These are phyloP conservation scores for Flaveria floridana DNA, from an alignment of 140 eudicot species.

Conservation along the genomic window DNA sequence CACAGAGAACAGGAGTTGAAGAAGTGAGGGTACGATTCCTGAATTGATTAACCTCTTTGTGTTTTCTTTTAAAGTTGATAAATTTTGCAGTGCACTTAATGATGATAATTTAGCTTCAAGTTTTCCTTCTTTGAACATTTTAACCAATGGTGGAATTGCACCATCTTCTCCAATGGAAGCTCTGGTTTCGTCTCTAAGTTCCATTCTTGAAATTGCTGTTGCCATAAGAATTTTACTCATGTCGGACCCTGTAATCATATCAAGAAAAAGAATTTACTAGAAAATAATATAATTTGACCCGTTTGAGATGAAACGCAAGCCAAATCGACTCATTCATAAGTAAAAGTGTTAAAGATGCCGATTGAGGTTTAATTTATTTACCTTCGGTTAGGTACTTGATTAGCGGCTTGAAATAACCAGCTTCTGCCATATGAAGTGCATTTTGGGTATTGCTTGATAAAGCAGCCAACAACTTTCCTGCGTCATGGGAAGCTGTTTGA, in stretches of 20 bases:
- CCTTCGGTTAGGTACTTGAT: constrained; percentile 75
- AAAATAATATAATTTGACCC: background rate
- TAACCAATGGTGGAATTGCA: constrained; percentile 74
- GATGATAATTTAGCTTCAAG: constrained; percentile 82
- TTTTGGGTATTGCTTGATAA: constrained; percentile 74
- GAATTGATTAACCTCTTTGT: constrained; percentile 47
- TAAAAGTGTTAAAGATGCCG: background rate
- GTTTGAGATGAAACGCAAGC: background rate
- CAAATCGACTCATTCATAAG: background rate
- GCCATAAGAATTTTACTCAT: constrained; percentile 95
- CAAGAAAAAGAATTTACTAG: background rate
- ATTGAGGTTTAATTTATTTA: constrained; percentile 24
- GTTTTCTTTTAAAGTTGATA: constrained; percentile 57
- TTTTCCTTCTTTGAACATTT: constrained; percentile 82
- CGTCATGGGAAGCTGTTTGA: constrained; percentile 66
- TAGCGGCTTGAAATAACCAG: constrained; percentile 88
- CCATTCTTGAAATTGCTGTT: constrained; percentile 80
- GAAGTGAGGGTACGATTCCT: constrained; percentile 67
- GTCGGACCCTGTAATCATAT: constrained; percentile 63
- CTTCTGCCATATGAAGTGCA: constrained; percentile 97
- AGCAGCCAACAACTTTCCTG: constrained; percentile 60
- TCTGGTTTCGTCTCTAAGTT: constrained; percentile 64
- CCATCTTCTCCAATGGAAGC: constrained; percentile 73
- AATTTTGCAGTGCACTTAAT: constrained; percentile 60
- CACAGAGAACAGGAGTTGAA: constrained; percentile 87